These are phyloP conservation scores for Cryptosporidium canis DNA, from an alignment of 169 alveolate genomes.

Conservation along the genomic window DNA sequence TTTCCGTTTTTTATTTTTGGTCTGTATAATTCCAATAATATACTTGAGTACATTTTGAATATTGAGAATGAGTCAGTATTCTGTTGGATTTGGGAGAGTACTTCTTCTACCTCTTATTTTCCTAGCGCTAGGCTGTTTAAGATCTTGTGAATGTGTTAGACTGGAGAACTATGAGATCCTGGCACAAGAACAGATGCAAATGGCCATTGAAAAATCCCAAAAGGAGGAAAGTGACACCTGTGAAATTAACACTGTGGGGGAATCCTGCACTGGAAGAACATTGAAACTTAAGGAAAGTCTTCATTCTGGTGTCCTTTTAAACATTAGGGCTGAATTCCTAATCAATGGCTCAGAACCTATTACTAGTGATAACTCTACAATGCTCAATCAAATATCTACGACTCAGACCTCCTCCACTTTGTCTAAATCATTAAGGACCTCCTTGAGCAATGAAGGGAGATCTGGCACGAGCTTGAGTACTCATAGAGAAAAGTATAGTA, in stretches of 20 bases:
- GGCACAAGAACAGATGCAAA: neutral
- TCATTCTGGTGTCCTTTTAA: neutral
- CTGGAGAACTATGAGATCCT: conserved; percentile 31
- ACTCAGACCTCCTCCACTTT: neutral
- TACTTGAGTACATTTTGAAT: neutral
- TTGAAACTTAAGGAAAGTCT: neutral
- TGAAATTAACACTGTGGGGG: conserved; percentile 5
- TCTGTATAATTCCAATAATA: neutral
- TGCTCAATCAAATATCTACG: neutral
- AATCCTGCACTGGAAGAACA: conserved; percentile 11
- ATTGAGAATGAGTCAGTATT: neutral
- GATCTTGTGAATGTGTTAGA: neutral
- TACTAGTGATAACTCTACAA: neutral
- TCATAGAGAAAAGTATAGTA: too few relatives aligned
- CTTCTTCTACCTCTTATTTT: neutral
- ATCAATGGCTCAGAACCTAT: neutral
- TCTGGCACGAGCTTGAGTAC: too few relatives aligned
- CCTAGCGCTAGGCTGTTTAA: neutral
- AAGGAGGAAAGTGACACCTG: neutral
- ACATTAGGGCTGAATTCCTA: conserved; percentile 32
- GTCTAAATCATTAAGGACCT: too few relatives aligned
- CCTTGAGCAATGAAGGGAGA: too few relatives aligned
- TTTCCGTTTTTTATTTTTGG: neutral
- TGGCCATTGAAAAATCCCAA: neutral
- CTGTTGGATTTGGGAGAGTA: neutral